phyloP scores from a whole-genome alignment of 345 rosid genomes.

The Citrus sinensis region DVS_A1.0 CM039165.1:23018001-23018500 shows the following conservation, averaged over 20 bases:
- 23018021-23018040: too few relatives aligned
- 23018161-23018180: too few relatives aligned
- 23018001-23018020: too few relatives aligned
- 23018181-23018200: not conserved
- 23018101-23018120: too few relatives aligned
- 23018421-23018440: not conserved
- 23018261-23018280: too few relatives aligned
- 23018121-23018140: too few relatives aligned
- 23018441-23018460: not conserved
- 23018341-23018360: fast-evolving
- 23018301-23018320: not conserved
- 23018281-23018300: fast-evolving
- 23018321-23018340: not conserved
- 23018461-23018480: not conserved
- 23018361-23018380: fast-evolving
- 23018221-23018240: too few relatives aligned
- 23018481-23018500: not conserved
- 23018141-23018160: too few relatives aligned
- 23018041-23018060: too few relatives aligned
- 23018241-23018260: not conserved
- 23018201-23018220: not conserved
- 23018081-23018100: too few relatives aligned
- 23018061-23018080: too few relatives aligned
- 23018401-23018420: not conserved
- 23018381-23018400: not conserved